A percentile compares a stretch with the other conserved stretches of the same genome.
These are phyloP conservation scores for Anastatica hierochuntica DNA, from an alignment of 345 rosid species.

Conservation along the genomic window DNA sequence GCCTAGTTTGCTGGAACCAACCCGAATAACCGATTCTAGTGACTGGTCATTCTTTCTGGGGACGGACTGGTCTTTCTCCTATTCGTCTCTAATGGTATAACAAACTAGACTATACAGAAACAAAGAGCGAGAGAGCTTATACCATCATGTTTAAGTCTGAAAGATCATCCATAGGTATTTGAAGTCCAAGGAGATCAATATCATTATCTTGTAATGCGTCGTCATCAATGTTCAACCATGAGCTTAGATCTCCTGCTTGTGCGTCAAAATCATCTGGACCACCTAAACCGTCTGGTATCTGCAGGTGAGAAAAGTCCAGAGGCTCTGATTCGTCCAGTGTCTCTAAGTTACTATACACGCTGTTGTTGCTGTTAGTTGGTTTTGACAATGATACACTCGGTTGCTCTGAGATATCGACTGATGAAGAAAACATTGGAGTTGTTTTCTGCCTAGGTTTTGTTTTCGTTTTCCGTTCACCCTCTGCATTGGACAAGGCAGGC, in stretches of 20 bases:
- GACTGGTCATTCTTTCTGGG: slow-evolving; percentile 47
- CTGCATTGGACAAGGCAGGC: slow-evolving; percentile 53
- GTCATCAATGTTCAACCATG: slow-evolving; percentile 95
- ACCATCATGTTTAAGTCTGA: slow-evolving; percentile 95
- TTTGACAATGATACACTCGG: slow-evolving; percentile 44
- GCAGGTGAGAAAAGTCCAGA: slow-evolving; percentile 58
- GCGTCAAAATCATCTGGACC: slow-evolving; percentile 39
- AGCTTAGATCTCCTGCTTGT: slow-evolving; percentile 74
- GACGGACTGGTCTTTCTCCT: slow-evolving; percentile 24
- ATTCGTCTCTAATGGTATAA: slow-evolving; percentile 60
- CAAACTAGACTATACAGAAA: slow-evolving; percentile 70
- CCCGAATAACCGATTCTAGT: slow-evolving; percentile 37
- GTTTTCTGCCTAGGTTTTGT: slow-evolving; percentile 87
- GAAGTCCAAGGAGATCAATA: slow-evolving; percentile 86
- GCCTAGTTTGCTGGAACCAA: slow-evolving; percentile 43
- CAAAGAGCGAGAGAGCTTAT: slow-evolving; percentile 32
- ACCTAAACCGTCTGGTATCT: slow-evolving; percentile 58
- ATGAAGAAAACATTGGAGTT: slow-evolving; percentile 50
- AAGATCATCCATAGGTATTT: slow-evolving; percentile 99
- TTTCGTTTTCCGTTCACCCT: slow-evolving; percentile 85
- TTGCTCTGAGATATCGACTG: slow-evolving; percentile 59
- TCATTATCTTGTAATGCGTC: slow-evolving; percentile 81
- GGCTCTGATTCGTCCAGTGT: slow-evolving; percentile 56
- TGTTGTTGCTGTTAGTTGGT: slow-evolving; percentile 41
- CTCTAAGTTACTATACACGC: slow-evolving; percentile 47